Evolutionary conservation across 768 basidiomycete genomes (phyloP).

Genomic region (Calocybe indica): DNA sequence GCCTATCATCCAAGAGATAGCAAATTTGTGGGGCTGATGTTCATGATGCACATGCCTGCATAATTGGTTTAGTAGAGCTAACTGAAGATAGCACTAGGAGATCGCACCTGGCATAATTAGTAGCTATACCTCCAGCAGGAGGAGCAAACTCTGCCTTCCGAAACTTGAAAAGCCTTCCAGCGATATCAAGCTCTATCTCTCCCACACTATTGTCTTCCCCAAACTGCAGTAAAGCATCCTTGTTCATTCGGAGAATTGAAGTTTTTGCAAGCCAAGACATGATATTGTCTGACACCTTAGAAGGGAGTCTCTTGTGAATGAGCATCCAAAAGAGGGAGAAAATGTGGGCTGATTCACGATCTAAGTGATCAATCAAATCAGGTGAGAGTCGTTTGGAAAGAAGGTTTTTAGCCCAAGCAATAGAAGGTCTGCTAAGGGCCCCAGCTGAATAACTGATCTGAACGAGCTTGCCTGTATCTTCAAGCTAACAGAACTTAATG

Average conservation of each 20-base stretch:
- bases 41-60: conserved; percentile 8
- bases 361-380: neutral
- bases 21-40: no score
- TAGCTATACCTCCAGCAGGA: conserved; percentile 9
- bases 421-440: conserved; percentile 2
- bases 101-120: conserved; percentile 12
- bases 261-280: neutral
- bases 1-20: conserved; percentile 6
- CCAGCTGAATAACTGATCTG: conserved; percentile 12
- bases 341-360: conserved; percentile 1
- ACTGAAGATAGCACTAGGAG: neutral
- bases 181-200: neutral
- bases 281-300: conserved; percentile 6
- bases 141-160: conserved; percentile 10
- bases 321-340: conserved; percentile 13
- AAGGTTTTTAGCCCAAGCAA: conserved; percentile 13
- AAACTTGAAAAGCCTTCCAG: conserved; percentile 3
- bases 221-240: neutral
- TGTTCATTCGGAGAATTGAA: neutral
- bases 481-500: conserved; percentile 4
- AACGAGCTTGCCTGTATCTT: conserved; percentile 10
- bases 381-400: neutral
- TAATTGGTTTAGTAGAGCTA: neutral
- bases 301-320: conserved; percentile 3
- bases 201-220: neutral